phyloP scores from a whole-genome alignment of 129 eudicot genomes.

The Kitagawia praeruptora region DNA sequence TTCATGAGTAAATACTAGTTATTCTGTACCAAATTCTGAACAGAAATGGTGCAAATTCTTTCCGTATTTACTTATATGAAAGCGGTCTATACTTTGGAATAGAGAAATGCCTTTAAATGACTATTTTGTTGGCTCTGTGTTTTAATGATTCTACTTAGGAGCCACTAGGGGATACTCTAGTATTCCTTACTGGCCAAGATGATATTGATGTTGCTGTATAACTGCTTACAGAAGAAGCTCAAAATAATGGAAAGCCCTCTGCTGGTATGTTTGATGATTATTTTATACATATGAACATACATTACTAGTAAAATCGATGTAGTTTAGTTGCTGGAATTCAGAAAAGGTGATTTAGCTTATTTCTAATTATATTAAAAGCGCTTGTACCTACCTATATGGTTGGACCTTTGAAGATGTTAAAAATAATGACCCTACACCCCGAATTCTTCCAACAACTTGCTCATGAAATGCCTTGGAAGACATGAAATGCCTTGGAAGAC shows the following conservation, averaged over 20 bases:
- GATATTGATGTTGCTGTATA: constrained; percentile 90
- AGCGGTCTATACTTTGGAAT: neutral
- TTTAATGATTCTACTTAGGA: constrained; percentile 34
- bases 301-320: neutral
- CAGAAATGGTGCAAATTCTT: neutral
- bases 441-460: too few species aligned
- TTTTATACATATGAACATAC: neutral
- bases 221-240: constrained; percentile 75
- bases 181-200: constrained; percentile 97
- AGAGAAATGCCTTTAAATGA: neutral
- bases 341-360: neutral
- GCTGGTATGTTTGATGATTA: constrained; percentile 31
- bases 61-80: neutral
- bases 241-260: constrained; percentile 35
- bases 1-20: neutral
- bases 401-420: too few species aligned
- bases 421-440: too few species aligned
- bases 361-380: neutral
- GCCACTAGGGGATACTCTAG: constrained; percentile 87
- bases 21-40: neutral
- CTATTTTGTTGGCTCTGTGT: neutral
- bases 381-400: too few species aligned
- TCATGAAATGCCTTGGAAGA: too few species aligned
- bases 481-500: too few species aligned
- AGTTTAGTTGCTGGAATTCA: neutral